These are phyloP conservation scores for Blastocystis sp. DNA, from an alignment of 352 stramenopile genomes.

Conservation along the genomic window DNA sequence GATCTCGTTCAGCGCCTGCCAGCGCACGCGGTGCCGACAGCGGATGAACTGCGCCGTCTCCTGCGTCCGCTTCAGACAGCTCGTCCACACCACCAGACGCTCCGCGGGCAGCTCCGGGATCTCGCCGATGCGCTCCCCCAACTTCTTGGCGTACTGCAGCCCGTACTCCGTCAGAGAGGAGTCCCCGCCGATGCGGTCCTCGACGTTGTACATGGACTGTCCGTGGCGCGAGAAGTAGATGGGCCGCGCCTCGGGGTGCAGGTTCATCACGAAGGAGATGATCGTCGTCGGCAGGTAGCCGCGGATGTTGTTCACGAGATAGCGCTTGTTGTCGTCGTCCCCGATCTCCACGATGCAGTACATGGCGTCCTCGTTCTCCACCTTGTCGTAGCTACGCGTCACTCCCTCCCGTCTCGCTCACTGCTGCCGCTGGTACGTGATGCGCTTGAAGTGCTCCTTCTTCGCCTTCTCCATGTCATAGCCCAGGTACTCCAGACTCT, in stretches of 20 bases:
- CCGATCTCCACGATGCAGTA: conserved; percentile 73
- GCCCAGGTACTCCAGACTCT: conserved; percentile 69
- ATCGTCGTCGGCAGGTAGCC: conserved; percentile 71
- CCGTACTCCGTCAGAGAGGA: conserved; percentile 82
- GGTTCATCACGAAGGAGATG: conserved; percentile 85
- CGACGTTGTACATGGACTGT: conserved; percentile 95
- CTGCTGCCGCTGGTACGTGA: conserved; percentile 51
- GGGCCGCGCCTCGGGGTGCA: conserved; percentile 89
- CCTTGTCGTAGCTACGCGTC: conserved; percentile 41
- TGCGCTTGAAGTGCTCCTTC: conserved; percentile 59
- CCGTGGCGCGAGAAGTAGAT: conserved; percentile 96
- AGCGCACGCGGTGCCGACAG: conserved; percentile 76
- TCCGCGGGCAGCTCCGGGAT: conserved; percentile 34
- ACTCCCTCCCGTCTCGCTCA: background rate
- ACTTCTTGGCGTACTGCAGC: conserved; percentile 57
- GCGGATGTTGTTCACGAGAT: conserved; percentile 72
- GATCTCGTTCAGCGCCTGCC: conserved; percentile 88
- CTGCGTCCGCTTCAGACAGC: conserved; percentile 90
- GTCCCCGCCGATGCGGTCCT: conserved; percentile 95
- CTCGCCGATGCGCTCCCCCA: conserved; percentile 28
- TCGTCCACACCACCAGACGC: conserved; percentile 88
- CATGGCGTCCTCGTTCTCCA: conserved; percentile 61
- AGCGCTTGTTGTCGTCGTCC: conserved; percentile 60
- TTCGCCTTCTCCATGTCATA: conserved; percentile 69
- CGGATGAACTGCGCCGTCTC: conserved; percentile 90